These are phyloP conservation scores for Hemileccinum impolitum DNA, from an alignment of 768 basidiomycete species.

Conservation along the genomic window DNA sequence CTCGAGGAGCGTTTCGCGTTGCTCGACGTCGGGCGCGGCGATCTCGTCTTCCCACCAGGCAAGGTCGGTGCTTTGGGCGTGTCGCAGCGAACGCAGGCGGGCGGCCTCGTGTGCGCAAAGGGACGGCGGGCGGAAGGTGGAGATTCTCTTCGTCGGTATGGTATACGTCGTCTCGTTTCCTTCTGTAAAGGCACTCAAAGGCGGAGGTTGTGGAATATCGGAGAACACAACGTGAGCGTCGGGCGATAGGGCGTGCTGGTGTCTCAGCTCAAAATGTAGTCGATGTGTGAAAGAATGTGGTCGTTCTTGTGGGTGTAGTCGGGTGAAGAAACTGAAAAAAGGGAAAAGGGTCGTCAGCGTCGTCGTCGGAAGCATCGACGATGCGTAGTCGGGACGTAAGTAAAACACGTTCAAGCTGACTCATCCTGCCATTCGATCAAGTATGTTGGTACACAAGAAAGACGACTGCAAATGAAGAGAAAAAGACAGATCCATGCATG, in stretches of 20 bases:
- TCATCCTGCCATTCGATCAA: conserved; percentile 8
- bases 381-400: neutral
- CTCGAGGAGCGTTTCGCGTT: conserved; percentile 67
- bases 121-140: conserved; percentile 46
- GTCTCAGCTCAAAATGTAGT: conserved; percentile 56
- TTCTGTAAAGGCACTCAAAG: conserved; percentile 2
- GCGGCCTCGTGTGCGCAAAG: conserved; percentile 42
- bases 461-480: conserved; percentile 3
- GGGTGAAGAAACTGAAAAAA: conserved; percentile 30
- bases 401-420: conserved; percentile 9
- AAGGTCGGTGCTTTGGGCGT: conserved; percentile 43
- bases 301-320: conserved; percentile 6
- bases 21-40: conserved; percentile 70
- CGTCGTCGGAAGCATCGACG: conserved; percentile 38
- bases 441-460: neutral
- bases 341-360: conserved; percentile 47
- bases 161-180: conserved; percentile 30
- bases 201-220: conserved; percentile 34
- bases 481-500: neutral
- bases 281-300: neutral
- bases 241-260: conserved; percentile 53
- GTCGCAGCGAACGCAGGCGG: conserved; percentile 42
- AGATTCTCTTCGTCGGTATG: conserved; percentile 36
- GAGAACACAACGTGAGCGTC: conserved; percentile 53
- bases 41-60: conserved; percentile 78